Evolutionary conservation across 1,284 basidiomycete genomes (phyloP), one percentile per base, ranked within the genome.

Genomic region (Meira nashicola): DNA sequence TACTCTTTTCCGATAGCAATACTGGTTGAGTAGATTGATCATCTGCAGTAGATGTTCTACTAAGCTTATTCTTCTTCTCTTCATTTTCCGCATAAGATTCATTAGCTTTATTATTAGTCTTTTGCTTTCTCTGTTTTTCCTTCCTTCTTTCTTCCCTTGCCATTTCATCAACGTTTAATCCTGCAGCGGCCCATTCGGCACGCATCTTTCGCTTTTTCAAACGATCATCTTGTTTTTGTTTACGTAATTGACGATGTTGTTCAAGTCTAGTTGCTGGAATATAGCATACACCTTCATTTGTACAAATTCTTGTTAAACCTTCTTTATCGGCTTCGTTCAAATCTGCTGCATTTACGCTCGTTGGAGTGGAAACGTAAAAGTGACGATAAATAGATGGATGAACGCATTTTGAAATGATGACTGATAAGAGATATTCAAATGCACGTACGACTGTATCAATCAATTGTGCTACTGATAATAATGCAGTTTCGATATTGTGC

Each of bases 141-240:
- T 53, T 53, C 15, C n/a, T 4, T 25, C 17, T 17, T 41, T 53
- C 50, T 53, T 53, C 17, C 19, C 37, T 39, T 25, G 23, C 50
- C 50, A 53, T 53, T 53, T 41, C 39, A n/a, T 21, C 19, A 12
- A 53, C 50, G 15, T 53, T 33, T 8, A 53, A 33, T 3, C 50
- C 50, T 6, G 50, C 50, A 39, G 50, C 50, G 5, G 50, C 50
- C 50, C 50, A 53, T 53, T 53, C 50, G 8, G 50, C 50, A 41
- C 50, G 50, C 17, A 39, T 17, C 28, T 53, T 53, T 41, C 50
- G 17, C 38, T 33, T 39, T 41, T 53, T 53, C 17, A 53, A 19
- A 8, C 39, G 17, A 14, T 53, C 50, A 19, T 53, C 38, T 19
- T 14, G 17, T 25, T 53, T 41, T 12, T 17, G 17, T 33, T 39